These are phyloP conservation scores for Termitomyces sp. DNA, from an alignment of 768 basidiomycete species.

Conservation along the genomic window DNA sequence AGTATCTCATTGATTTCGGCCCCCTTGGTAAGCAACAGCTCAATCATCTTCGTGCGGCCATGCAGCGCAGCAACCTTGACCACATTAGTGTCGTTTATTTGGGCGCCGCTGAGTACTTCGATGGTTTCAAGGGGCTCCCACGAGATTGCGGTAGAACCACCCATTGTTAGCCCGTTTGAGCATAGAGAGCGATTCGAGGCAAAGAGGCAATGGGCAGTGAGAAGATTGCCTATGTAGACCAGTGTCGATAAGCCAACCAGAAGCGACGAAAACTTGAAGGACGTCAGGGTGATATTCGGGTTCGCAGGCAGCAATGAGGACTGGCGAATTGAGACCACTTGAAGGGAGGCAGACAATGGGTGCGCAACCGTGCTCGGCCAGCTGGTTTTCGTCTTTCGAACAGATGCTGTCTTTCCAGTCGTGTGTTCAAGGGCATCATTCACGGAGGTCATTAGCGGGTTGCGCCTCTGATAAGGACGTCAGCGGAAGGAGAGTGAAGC, in stretches of 20 bases:
- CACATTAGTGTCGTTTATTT: conserved; percentile 8
- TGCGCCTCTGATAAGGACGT: neutral
- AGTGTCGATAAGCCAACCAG: conserved; percentile 9
- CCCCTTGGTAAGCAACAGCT: conserved; percentile 8
- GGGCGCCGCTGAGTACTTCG: conserved; percentile 4
- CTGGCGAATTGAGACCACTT: neutral
- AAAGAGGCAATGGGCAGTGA: conserved; percentile 1
- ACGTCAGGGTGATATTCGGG: neutral
- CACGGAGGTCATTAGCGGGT: neutral
- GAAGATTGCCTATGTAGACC: conserved; percentile 3
- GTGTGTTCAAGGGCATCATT: neutral
- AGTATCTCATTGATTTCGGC: conserved; percentile 12
- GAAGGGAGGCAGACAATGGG: conserved; percentile 3
- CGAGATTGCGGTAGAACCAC: neutral
- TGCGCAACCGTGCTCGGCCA: neutral
- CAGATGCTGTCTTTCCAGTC: neutral
- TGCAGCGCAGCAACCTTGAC: conserved; percentile 8
- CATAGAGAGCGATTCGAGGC: neutral
- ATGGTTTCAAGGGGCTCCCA: neutral
- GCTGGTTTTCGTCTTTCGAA: too few species aligned
- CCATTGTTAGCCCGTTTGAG: conserved; percentile 1
- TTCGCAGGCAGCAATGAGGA: neutral
- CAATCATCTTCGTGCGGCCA: conserved; percentile 10
- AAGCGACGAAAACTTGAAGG: conserved; percentile 9
- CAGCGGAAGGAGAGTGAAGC: too few species aligned